Evolutionary conservation across 164 flowering plant species (phyloP), one percentile per base, ranked within the genome.

Genomic region (Paratinospora sagittata): DNA sequence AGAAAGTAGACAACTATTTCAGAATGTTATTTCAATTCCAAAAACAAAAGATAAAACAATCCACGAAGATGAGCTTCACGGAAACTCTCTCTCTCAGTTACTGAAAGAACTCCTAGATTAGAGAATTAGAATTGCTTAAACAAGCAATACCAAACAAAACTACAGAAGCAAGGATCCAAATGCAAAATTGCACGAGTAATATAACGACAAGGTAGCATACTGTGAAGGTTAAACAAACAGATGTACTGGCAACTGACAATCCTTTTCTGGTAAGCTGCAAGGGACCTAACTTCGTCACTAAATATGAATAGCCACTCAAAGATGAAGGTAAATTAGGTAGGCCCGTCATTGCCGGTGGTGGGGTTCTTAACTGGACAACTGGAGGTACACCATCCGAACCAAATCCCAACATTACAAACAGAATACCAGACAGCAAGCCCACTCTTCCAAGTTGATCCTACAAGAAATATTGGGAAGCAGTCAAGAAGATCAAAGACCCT

Each of bases 371-470:
- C 79, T 89, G 89, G 69, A 88, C 84, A 71, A 89, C 84, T 26
- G 92, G 74, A 63, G 93, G 93, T 26, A 72, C 90, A 81, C 94
- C 85, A 78, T 95, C 98, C 57, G 98, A 66, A 71, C 96, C 88
- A 63, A 96, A 81, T 47, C 93, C 97, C 82, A 87, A 73, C 85
- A 84, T 88, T 52, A 96, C 57, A 80, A 96, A 96, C 41, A 96
- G 76, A 67, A 96, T 73, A 21, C 91, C 91, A 65, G 91, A 92
- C 8, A 96, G 79, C 78, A 96, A 77, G 3, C 84, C 75, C 60
- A 90, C 97, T 84, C 99, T 87, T 77, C 90, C 96, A 84, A 96
- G 69, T 85, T 95, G 99, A 81, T 92, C 97, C 99, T 95, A 77
- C 76, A 86, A 80, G 37, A 66, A 60, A 69, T 63, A 80, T 72